Evolutionary conservation across 495 filamentous ascomycete genomes (phyloP), one percentile per base, ranked within the genome.

Genomic region (Penicillium atrosanguineum): DNA sequence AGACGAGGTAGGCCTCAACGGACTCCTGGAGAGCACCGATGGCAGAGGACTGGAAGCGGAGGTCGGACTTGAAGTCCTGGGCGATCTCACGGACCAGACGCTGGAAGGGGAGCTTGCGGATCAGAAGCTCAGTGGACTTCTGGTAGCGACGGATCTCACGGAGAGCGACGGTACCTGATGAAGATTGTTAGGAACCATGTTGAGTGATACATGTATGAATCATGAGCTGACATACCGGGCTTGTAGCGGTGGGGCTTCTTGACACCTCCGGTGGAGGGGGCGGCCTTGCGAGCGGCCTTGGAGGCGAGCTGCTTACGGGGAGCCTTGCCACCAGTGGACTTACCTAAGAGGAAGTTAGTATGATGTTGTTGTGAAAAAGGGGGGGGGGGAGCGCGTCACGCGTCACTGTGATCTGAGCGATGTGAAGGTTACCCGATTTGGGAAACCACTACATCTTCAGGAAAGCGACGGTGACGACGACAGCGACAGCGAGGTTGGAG

Each of bases 191-290:
- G 72, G 31, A 59, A 14, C 14, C 21, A 46, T 54, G 44, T 36
- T 49, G 46, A 41, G 26, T 47, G 43, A 16, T 23, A 5, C 23
- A 42, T 49, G 26, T n/a, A 39, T n/a, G 12, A n/a, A 41, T 21
- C 16, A 38, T 9, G 21, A 12, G 20, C 21, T 37, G 55, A 73
- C 79, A 65, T 82, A 92, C 92, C 93, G 73, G 94, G 94, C 93
- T 97, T 99, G 76, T 99, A 99, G 68, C 94, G 87, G 81, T 97
- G 95, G 75, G 94, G 94, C 94, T 99, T 99, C 95, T 99, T 99
- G 88, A 99, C 94, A 87, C 85, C 86, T 66, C 85, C 87, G 65
- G 86, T 87, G 55, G 85, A 87, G 64, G 86, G 86, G 31, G 86
- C 85, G 56, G 83, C 83, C 77, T 89, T 88, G 71, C 87, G 85